Conservation (phyloP, 2,329 filamentous ascomycete species). For the Sclerotinia borealis region DNA sequence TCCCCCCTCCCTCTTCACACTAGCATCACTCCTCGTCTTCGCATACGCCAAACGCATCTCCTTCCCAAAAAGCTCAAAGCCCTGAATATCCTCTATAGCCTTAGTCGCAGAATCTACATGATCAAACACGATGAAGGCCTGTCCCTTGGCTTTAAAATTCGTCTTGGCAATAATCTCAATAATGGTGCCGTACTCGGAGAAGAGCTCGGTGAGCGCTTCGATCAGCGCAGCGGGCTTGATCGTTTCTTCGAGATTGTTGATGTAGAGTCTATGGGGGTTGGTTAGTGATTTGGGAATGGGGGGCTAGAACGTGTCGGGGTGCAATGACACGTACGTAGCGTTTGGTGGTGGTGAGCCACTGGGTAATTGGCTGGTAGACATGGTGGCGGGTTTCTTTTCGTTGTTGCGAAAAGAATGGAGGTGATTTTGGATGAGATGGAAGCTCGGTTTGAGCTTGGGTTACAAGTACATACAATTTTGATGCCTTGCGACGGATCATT, state of each 20-base stretch:
- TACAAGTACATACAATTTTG: not conserved
- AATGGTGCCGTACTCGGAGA: conserved; percentile 81
- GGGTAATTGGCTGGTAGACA: not conserved
- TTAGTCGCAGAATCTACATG: conserved; percentile 68
- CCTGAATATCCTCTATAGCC: conserved; percentile 84
- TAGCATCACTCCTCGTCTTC: conserved; percentile 79
- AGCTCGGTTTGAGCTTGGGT: not conserved
- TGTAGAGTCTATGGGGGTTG: conserved; percentile 50
- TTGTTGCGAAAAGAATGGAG: not conserved
- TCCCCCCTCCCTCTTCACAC: conserved; percentile 66
- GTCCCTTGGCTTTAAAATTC: conserved; percentile 86
- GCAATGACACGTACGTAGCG: conserved; percentile 70
- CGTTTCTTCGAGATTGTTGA: conserved; percentile 86
- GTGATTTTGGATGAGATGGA: not conserved
- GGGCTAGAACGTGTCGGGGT: conserved; percentile 52
- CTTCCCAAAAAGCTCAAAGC: conserved; percentile 89
- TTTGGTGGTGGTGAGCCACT: conserved; percentile 37
- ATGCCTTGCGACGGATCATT: not conserved
- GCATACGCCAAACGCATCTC: conserved; percentile 81
- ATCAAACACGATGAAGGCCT: conserved; percentile 93
- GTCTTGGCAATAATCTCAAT: conserved; percentile 83
- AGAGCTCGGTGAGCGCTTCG: conserved; percentile 67
- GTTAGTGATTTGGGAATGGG: not conserved
- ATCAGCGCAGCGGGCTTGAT: conserved; percentile 76
- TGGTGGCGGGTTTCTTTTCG: not conserved